phyloP scores from a whole-genome alignment of 257 asterid genomes.

The Salvia splendens region DNA sequence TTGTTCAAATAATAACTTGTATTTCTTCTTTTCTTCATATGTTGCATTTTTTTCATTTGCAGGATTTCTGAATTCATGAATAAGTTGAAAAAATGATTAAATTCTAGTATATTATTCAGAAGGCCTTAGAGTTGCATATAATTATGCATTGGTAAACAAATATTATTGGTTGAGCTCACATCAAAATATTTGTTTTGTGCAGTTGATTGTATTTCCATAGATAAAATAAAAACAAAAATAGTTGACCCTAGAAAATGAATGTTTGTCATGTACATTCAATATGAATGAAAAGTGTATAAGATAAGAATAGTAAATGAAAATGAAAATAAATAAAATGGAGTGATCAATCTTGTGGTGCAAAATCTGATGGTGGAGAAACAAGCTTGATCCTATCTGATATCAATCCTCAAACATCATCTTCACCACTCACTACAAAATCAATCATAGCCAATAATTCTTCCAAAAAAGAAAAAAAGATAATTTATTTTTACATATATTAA shows the following conservation, averaged over 20 bases:
- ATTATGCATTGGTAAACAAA: too few relatives aligned
- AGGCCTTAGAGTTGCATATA: too few relatives aligned
- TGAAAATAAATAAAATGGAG: background rate
- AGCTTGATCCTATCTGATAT: slow-evolving; percentile 64
- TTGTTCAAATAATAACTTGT: background rate
- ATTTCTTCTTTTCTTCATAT: too few relatives aligned
- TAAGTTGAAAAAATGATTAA: background rate
- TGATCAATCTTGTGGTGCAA: slow-evolving; percentile 42
- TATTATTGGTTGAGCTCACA: too few relatives aligned
- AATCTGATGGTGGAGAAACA: slow-evolving; percentile 40
- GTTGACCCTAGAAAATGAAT: background rate
- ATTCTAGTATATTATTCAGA: too few relatives aligned
- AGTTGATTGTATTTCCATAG: background rate
- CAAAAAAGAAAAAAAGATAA: background rate
- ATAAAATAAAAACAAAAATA: background rate
- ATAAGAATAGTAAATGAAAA: slow-evolving; percentile 3
- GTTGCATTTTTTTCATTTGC: background rate
- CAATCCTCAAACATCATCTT: slow-evolving; percentile 46
- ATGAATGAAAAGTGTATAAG: slow-evolving; percentile 11
- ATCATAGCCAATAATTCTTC: slow-evolving; percentile 45
- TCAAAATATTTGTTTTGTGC: too few relatives aligned
- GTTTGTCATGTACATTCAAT: background rate
- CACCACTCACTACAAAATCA: slow-evolving; percentile 56
- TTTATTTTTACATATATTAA: slow-evolving; percentile 13
- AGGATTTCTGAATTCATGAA: background rate